Evolutionary conservation across 805 yeast genomes (phyloP), one percentile per base, ranked within the genome.

Genomic region (Hanseniaspora taiwanica): DNA sequence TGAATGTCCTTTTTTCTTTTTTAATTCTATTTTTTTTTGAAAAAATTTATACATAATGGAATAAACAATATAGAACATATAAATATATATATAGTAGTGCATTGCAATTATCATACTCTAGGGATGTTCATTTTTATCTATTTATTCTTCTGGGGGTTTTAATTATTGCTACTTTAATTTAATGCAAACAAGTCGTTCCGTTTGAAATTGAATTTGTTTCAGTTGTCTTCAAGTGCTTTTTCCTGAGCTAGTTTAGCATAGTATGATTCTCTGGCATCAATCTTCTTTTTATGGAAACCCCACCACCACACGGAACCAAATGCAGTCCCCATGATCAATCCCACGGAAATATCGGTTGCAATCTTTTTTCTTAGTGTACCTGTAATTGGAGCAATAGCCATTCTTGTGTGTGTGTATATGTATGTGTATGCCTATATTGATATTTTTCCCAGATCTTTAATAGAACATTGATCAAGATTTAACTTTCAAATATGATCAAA

Each of bases 331-430:
- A 72, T 51, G 46, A 67, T 53, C 64, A 75, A 71, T 45, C 91
- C 94, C 48, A 79, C 63, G 52, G 76, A 48, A 60, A 87, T 75
- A 56, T 87, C 96, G 51, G 81, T 74, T 58, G 78, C 69, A 63
- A 83, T 74, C 66, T 78, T 81, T 70, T 75, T 82, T 67, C 75
- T 83, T 51, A 87, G 72, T 46, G 80, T 67, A 51, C 96, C 96
- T 40, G 78, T 74, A 56, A 87, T 84, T 55, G 93, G 91, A 58
- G 89, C 82, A 58, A 83, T 71, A 62, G 86, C 80, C 81, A 78
- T 81, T 42, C 43, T 25, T 25, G 10, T 59, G 45, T 36, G 39
- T 42, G 36, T 48, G 36, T 37, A 21, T 39, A 33, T 42, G 37
- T 40, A 29, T 9, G 35, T 25, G 7, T 34, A 19, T 6, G 9